Evolutionary conservation across 805 yeast genomes (phyloP).

Genomic region (Starmera quercuum): DNA sequence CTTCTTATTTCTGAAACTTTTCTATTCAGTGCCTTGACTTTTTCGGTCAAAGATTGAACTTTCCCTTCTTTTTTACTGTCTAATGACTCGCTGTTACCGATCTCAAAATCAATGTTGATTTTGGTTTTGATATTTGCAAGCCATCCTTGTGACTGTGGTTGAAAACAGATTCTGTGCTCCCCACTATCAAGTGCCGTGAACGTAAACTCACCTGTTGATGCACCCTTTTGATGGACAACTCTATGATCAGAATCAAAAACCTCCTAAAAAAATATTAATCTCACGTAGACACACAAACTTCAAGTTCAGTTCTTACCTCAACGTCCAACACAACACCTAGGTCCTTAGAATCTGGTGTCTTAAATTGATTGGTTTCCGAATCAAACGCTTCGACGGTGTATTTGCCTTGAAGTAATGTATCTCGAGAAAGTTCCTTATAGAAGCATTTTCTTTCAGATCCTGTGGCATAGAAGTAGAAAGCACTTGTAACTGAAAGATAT

Average conservation of each 20-base stretch:
- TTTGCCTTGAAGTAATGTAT: slow-evolving; percentile 40
- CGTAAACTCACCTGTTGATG: slow-evolving; percentile 61
- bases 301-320: slow-evolving; percentile 21
- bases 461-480: slow-evolving; percentile 43
- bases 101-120: slow-evolving; percentile 54
- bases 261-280: slow-evolving; percentile 26
- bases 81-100: slow-evolving; percentile 57
- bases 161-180: slow-evolving; percentile 70
- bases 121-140: slow-evolving; percentile 50
- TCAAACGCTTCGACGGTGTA: slow-evolving; percentile 41
- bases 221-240: slow-evolving; percentile 62
- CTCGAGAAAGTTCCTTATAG: slow-evolving; percentile 45
- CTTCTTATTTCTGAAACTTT: slow-evolving; percentile 54
- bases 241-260: slow-evolving; percentile 73
- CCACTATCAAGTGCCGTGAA: slow-evolving; percentile 71
- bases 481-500: slow-evolving; percentile 22
- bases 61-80: slow-evolving; percentile 62
- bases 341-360: slow-evolving; percentile 25
- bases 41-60: slow-evolving; percentile 46
- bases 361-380: slow-evolving; percentile 25
- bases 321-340: slow-evolving; percentile 34
- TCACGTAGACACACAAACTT: not conserved
- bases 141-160: slow-evolving; percentile 50
- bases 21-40: slow-evolving; percentile 46
- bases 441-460: slow-evolving; percentile 50